These are phyloP conservation scores for Emergomyces orientalis DNA, from an alignment of 2,329 filamentous ascomycete genomes.

Conservation along the genomic window DNA sequence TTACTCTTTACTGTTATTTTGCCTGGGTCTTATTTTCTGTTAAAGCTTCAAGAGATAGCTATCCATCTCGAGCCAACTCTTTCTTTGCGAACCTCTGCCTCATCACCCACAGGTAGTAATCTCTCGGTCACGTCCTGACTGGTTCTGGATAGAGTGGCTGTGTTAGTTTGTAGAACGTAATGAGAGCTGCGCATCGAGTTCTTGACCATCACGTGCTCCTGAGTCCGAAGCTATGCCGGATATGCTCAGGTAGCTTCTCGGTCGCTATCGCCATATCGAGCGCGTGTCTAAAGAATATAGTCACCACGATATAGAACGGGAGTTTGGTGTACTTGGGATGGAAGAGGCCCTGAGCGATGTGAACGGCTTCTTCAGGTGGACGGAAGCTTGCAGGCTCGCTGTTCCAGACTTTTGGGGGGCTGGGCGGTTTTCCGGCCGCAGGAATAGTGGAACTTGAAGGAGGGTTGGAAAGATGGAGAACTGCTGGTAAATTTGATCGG, in stretches of 20 bases:
- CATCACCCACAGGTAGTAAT: not conserved
- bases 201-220: not conserved
- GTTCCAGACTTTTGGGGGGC: not conserved
- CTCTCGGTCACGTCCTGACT: not conserved
- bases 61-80: not conserved
- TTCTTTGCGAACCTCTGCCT: not conserved
- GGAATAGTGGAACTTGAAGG: conserved; percentile 13
- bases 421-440: conserved; percentile 11
- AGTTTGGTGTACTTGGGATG: not conserved
- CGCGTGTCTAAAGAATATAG: conserved; percentile 1
- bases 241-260: conserved; percentile 1
- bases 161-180: conserved; percentile 1
- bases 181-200: not conserved
- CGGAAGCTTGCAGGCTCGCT: not conserved
- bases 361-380: not conserved
- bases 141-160: not conserved
- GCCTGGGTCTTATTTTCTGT: not conserved
- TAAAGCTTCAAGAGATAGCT: not conserved
- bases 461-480: conserved; percentile 14
- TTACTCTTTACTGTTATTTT: not conserved
- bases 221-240: not conserved
- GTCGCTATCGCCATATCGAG: not conserved
- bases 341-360: conserved; percentile 1
- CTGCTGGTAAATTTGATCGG: conserved; percentile 12
- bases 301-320: not conserved